A percentile compares a stretch with the other conserved stretches of the same genome.
Evolutionary conservation across 345 rosid species (phyloP).

Genomic region (Psidium friedrichsthalianum): DNA sequence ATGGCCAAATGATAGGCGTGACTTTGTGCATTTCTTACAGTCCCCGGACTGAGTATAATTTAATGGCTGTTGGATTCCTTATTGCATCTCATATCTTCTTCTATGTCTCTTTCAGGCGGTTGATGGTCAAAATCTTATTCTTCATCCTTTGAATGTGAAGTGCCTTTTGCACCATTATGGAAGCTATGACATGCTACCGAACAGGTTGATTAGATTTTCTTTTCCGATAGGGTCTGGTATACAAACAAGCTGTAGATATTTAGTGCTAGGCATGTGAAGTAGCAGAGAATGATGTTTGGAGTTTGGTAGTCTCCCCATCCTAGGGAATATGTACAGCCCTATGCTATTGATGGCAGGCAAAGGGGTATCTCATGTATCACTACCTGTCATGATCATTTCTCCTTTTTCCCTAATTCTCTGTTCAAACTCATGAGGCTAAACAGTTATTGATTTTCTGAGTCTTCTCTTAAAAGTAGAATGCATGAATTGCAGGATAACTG

Average conservation of each 20-base stretch:
- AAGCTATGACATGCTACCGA: constrained; percentile 61
- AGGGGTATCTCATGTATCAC: not conserved
- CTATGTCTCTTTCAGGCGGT: constrained; percentile 46
- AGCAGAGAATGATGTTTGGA: not conserved
- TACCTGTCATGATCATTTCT: not conserved
- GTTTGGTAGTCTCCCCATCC: not conserved
- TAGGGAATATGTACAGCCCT: not conserved
- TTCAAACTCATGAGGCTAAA: not conserved
- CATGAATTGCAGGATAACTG: constrained; percentile 48
- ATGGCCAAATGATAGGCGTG: not conserved
- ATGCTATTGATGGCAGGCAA: not conserved
- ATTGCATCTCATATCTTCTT: constrained; percentile 1
- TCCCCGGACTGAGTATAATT: not conserved
- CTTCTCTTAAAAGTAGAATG: not conserved
- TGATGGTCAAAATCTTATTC: constrained; percentile 90
- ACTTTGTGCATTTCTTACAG: not conserved
- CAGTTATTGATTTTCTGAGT: not conserved
- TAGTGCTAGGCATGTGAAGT: not conserved
- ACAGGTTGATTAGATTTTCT: constrained; percentile 23
- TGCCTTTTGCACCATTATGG: constrained; percentile 88
- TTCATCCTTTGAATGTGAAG: constrained; percentile 78
- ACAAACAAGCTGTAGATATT: not conserved
- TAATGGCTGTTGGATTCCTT: not conserved
- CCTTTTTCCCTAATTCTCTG: not conserved
- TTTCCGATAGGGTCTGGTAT: not conserved